These are phyloP conservation scores for Camillea tinctor DNA, from an alignment of 2,329 filamentous ascomycete genomes.

Conservation along the genomic window DNA sequence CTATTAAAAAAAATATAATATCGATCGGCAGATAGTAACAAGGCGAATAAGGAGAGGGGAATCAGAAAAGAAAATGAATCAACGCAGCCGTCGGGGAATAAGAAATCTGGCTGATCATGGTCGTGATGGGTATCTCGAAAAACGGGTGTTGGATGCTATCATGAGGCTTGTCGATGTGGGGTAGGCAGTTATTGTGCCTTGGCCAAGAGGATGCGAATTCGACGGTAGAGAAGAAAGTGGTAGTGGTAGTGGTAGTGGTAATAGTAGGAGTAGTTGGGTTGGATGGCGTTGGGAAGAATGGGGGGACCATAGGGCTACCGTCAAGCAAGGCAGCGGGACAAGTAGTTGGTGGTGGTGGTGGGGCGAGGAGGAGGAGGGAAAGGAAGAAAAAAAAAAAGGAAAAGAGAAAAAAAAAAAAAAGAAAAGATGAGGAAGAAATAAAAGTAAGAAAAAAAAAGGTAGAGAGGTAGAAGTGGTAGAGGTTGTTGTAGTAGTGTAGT, in stretches of 20 bases:
- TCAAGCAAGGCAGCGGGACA: slow-evolving; percentile 22
- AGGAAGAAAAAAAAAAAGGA: slow-evolving; percentile 10
- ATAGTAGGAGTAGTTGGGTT: slow-evolving; percentile 7
- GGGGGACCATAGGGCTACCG: slow-evolving; percentile 24
- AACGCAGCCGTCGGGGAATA: slow-evolving; percentile 51
- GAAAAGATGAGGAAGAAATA: no score
- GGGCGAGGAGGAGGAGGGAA: slow-evolving; percentile 12
- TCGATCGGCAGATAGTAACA: slow-evolving; percentile 7
- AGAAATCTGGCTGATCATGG: slow-evolving; percentile 55
- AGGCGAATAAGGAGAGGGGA: slow-evolving; percentile 31
- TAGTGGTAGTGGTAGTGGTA: no score
- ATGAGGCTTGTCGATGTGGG: slow-evolving; percentile 16
- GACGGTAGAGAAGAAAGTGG: background rate
- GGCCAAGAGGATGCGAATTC: slow-evolving; percentile 10
- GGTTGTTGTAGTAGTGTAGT: no score
- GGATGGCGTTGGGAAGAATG: slow-evolving; percentile 16
- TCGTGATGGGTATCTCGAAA: slow-evolving; percentile 41
- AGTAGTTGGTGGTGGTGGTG: slow-evolving; percentile 15
- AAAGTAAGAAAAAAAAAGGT: no score
- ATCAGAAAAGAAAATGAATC: slow-evolving; percentile 56
- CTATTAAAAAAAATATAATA: background rate
- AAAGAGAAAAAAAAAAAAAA: no score
- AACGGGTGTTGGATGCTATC: slow-evolving; percentile 31
- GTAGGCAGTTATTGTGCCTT: slow-evolving; percentile 8
- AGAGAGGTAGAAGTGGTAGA: no score